phyloP scores from a whole-genome alignment of 1,284 basidiomycete genomes.

The Ceratobasidium sp. region DNA sequence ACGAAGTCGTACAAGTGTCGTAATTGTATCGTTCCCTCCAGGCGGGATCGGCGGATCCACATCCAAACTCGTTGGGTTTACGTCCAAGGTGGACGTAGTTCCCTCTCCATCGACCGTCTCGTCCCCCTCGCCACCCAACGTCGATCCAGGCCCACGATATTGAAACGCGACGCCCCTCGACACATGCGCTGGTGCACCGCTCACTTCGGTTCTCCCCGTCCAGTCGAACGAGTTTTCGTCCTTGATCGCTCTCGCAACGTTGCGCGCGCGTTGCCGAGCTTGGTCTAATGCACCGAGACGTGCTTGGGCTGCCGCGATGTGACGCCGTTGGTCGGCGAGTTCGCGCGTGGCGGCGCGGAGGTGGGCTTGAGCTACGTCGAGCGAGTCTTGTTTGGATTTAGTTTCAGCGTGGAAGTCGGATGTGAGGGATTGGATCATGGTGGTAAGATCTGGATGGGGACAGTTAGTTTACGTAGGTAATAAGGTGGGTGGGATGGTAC shows the following conservation, averaged over 20 bases:
- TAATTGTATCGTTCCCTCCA: constrained; percentile 64
- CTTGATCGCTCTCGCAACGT: constrained; percentile 79
- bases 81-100: constrained; percentile 34
- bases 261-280: constrained; percentile 77
- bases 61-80: constrained; percentile 47
- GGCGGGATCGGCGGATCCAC: constrained; percentile 46
- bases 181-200: constrained; percentile 62
- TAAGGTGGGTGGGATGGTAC: constrained; percentile 56
- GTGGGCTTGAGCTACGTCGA: constrained; percentile 87
- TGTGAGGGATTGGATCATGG: constrained; percentile 81
- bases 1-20: constrained; percentile 73
- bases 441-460: constrained; percentile 76
- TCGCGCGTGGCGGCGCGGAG: constrained; percentile 90
- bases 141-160: constrained; percentile 71
- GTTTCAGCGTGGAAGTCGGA: constrained; percentile 86
- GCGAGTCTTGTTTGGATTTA: constrained; percentile 84
- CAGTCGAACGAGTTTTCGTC: constrained; percentile 86
- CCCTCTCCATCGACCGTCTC: not conserved
- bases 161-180: constrained; percentile 68
- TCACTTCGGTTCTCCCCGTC: constrained; percentile 82
- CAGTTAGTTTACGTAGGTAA: not conserved
- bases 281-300: constrained; percentile 81
- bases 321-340: constrained; percentile 87
- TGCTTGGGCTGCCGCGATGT: constrained; percentile 77
- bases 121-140: constrained; percentile 60